Base-by-base conservation (phyloP, 2,329 filamentous ascomycete species). In the Paecilomyces sp. region DNA sequence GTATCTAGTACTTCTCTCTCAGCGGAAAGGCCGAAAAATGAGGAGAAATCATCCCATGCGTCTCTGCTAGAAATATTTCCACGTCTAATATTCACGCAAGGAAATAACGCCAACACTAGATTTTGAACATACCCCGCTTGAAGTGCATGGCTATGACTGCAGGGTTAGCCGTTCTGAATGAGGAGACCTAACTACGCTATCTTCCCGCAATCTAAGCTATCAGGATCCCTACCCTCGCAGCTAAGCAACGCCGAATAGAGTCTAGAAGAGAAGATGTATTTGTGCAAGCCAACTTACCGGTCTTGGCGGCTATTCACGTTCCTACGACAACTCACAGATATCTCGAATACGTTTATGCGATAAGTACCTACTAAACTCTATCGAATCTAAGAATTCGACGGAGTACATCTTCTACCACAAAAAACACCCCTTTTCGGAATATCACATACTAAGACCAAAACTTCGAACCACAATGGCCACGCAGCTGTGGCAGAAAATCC, bases 401-500 rank as follows among this genome's bases (percentile, higher is more conserved):
- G 22, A 22, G 13, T 6, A 41, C 13, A 3, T 2, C 36, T n/a
- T 6, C 13, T 6, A 18, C 13, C 12, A 3, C 13, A n/a, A 41
- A 36, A 8, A 36, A 11, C 8, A 36, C 9, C 13, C 6, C 13
- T 41, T 36, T n/a, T 41, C 13, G 15, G 36, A 41, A 41, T 6
- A 15, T n/a, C 12, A n/a, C 36, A 41, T n/a, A 3, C 0, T 5
- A 1, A n/a, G 36, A 41, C 2, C 13, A 41, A 13, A 15, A 12
- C 5, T 15, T 41, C 36, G 13, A 41, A n/a, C 13, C 36, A 41
- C 13, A 15, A 41, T 41, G 36, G 15, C 36, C n/a, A 15, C 13
- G 3, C 36, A 13, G 11, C 36, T 41, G 3, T 57, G 61, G 61
- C 15, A 59, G 36, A 58, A 58, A 30, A 57, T 61, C 24, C 54